These are phyloP conservation scores for Aureobasidium sp. DNA, from an alignment of 2,329 filamentous ascomycete species.

Conservation along the genomic window DNA sequence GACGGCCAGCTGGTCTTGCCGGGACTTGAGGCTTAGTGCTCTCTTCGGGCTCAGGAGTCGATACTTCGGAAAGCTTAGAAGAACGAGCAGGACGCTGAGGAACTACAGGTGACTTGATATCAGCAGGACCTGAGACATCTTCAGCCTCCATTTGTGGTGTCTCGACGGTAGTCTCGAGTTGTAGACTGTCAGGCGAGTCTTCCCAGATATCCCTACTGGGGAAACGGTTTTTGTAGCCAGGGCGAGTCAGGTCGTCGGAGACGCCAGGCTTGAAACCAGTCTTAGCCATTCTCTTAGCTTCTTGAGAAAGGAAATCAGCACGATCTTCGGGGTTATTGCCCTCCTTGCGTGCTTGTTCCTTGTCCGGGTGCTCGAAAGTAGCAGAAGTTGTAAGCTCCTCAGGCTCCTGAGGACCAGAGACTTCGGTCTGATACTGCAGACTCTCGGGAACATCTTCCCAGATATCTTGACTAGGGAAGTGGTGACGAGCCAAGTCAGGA, in stretches of 20 bases:
- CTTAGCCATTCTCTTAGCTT: constrained; percentile 52
- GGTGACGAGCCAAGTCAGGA: constrained; percentile 44
- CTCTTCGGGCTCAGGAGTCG: constrained; percentile 31
- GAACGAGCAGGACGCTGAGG: constrained; percentile 26
- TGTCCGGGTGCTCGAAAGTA: constrained; percentile 40
- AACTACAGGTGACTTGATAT: constrained; percentile 18
- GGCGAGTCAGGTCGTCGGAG: constrained; percentile 44
- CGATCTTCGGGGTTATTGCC: constrained; percentile 35
- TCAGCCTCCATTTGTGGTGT: constrained; percentile 24
- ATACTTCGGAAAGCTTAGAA: constrained; percentile 27
- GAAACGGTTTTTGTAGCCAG: constrained; percentile 62
- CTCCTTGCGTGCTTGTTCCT: constrained; percentile 44
- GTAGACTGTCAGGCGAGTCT: constrained; percentile 76
- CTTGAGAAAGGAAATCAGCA: constrained; percentile 37
- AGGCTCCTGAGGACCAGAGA: constrained; percentile 68
- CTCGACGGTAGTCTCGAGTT: constrained; percentile 67
- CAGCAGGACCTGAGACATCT: constrained; percentile 24
- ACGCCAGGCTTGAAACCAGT: constrained; percentile 51
- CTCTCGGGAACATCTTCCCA: constrained; percentile 96
- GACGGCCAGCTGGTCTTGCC: constrained; percentile 61
- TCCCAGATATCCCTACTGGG: constrained; percentile 94
- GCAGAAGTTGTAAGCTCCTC: constrained; percentile 38
- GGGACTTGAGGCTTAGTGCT: constrained; percentile 80
- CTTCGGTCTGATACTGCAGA: constrained; percentile 67
- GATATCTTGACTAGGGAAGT: constrained; percentile 90